Conservation (phyloP, 768 basidiomycete species). For the Udeniomyces megalosporus region DNA sequence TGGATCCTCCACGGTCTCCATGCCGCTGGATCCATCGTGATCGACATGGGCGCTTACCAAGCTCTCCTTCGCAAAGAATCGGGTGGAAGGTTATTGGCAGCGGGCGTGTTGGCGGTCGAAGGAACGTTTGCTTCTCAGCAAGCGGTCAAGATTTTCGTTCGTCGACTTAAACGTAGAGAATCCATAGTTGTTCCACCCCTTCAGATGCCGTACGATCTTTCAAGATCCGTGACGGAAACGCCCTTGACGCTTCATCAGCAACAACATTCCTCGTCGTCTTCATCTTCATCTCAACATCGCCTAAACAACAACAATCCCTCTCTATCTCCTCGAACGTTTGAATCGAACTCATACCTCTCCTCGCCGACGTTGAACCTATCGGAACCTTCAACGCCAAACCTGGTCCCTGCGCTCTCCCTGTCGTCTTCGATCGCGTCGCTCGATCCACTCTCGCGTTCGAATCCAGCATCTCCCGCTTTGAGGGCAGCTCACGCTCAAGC, state of each 20-base stretch:
- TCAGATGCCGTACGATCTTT: slow-evolving; percentile 2
- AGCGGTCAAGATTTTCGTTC: slow-evolving; percentile 64
- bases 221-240: background rate
- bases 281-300: too few species aligned
- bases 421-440: slow-evolving; percentile 38
- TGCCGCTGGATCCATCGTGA: slow-evolving; percentile 66
- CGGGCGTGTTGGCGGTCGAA: slow-evolving; percentile 69
- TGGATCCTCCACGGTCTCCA: slow-evolving; percentile 95
- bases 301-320: background rate
- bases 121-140: slow-evolving; percentile 89
- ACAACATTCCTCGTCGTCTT: too few species aligned
- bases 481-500: background rate
- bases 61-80: slow-evolving; percentile 65
- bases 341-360: background rate
- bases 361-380: slow-evolving; percentile 19
- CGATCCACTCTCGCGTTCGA: slow-evolving; percentile 24
- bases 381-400: slow-evolving; percentile 43
- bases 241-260: background rate
- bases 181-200: slow-evolving; percentile 14
- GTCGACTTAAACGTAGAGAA: slow-evolving; percentile 31
- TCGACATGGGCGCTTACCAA: slow-evolving; percentile 46
- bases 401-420: slow-evolving; percentile 34
- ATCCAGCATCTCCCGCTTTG: background rate
- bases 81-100: slow-evolving; percentile 80
- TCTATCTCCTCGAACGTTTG: too few species aligned